Base-by-base conservation (phyloP, 1,284 basidiomycete species). In the Athelia psychrophila region DNA sequence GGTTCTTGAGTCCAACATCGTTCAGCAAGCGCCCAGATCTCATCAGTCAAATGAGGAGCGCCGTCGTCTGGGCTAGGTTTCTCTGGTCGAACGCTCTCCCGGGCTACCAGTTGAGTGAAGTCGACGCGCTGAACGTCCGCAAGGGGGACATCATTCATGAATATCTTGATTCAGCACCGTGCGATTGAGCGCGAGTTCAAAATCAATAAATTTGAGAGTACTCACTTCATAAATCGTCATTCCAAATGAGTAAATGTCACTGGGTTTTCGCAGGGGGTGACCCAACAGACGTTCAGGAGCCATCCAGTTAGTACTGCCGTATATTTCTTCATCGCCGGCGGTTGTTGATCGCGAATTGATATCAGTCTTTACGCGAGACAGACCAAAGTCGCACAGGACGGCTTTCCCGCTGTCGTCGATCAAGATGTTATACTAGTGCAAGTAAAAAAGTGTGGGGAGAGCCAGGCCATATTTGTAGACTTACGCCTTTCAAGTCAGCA, bases 321-420 rank as follows among this genome's bases (percentile, higher is more conserved):
- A 9, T n/a, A 22, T 42, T n/a, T 22, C 8, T 16, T 8, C 20
- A 9, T 16, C n/a, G 20, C 20, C 38, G 6, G 6, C 8, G 38
- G n/a, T 8, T 9, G 5, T 22, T 6, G 16, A n/a, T 22, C n/a
- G 6, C 16, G n/a, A 18, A 6, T n/a, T 42, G 20, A 22, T 22
- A 16, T 42, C 38, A 18, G 38, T 6, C n/a, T 42, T 42, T 6
- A 42, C 9, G 20, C 38, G 38, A 22, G 38, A 42, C 9, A 42
- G 38, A n/a, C 38, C 38, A 42, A 42, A 42, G n/a, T 42, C 38
- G 20, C 38, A 42, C 5, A 42, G 20, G n/a, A 42, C 38, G n/a
- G n/a, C 38, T 42, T 42, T 42, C n/a, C 38, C 38, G 8, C 38
- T n/a, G n/a, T 42, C 38, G n/a, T 42, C 38, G n/a, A 42, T 42